These are phyloP conservation scores for Cinnamomum micranthum DNA, from an alignment of 164 flowering plant species.

Conservation along the genomic window DNA sequence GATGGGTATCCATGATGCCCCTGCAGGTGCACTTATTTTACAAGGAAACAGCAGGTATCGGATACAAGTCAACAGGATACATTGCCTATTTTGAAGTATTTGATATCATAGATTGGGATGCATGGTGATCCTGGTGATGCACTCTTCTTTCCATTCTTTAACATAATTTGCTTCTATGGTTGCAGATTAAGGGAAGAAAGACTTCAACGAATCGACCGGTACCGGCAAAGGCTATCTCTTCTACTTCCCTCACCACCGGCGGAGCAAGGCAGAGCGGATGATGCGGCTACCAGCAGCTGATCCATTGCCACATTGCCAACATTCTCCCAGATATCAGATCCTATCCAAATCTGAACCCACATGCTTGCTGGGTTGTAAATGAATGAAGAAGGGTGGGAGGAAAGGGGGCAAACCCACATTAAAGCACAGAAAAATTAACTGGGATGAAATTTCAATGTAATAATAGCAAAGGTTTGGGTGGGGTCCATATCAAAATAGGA, in stretches of 20 bases:
- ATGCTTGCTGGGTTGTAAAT: not conserved
- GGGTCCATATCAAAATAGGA: not conserved
- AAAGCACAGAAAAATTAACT: not conserved
- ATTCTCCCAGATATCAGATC: not conserved
- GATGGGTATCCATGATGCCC: too few species aligned
- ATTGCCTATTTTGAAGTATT: too few species aligned
- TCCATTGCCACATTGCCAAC: not conserved
- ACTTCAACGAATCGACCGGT: constrained; percentile 58
- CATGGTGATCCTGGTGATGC: not conserved
- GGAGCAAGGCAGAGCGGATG: constrained; percentile 47
- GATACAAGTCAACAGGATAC: too few species aligned
- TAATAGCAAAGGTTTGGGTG: not conserved
- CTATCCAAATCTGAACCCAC: not conserved
- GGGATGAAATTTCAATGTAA: not conserved
- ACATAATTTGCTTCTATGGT: not conserved
- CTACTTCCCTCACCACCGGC: constrained; percentile 56
- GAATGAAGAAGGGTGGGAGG: not conserved
- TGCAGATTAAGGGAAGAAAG: constrained; percentile 70
- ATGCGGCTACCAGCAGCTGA: constrained; percentile 37
- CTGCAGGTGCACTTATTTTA: too few species aligned
- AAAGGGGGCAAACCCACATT: not conserved
- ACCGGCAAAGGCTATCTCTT: constrained; percentile 69
- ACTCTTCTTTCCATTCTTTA: not conserved
- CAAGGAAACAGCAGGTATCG: too few species aligned
- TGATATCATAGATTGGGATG: not conserved